These are phyloP conservation scores for Serendipita sp. DNA, from an alignment of 768 basidiomycete species.

Conservation along the genomic window DNA sequence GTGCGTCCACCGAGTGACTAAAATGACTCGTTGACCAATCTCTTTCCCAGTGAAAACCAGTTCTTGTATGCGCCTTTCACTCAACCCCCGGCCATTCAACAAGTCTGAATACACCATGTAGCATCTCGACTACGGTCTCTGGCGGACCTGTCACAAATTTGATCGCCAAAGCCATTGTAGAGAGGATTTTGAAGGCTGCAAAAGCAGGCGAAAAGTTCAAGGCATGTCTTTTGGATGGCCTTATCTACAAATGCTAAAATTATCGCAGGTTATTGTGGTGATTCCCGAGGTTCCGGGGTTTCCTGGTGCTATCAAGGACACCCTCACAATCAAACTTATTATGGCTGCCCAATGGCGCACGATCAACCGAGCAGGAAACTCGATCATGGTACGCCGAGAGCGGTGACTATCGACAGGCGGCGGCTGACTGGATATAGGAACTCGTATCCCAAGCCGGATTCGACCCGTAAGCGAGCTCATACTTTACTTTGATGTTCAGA, in stretches of 20 bases:
- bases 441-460: conserved; percentile 57
- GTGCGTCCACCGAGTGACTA: conserved; percentile 26
- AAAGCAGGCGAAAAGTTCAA: conserved; percentile 57
- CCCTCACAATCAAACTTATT: conserved; percentile 53
- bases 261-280: conserved; percentile 60
- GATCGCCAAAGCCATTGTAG: conserved; percentile 69
- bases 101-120: conserved; percentile 19
- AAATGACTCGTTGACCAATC: no score
- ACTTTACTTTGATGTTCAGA: not conserved
- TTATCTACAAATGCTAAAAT: not conserved
- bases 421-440: conserved; percentile 33
- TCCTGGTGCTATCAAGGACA: conserved; percentile 61
- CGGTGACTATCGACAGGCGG: not conserved
- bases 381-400: conserved; percentile 28
- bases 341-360: conserved; percentile 67
- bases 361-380: conserved; percentile 77
- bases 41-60: conserved; percentile 43
- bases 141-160: conserved; percentile 62
- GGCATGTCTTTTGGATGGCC: conserved; percentile 23
- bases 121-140: conserved; percentile 57
- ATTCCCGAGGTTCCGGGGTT: conserved; percentile 91
- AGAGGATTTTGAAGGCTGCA: conserved; percentile 75
- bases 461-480: conserved; percentile 45
- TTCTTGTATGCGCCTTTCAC: conserved; percentile 48
- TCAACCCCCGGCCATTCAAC: not conserved